A percentile compares a stretch with the other conserved stretches of the same genome.
These are phyloP conservation scores for Phialophora chinensis DNA, from an alignment of 2,329 filamentous ascomycete genomes.

Conservation along the genomic window DNA sequence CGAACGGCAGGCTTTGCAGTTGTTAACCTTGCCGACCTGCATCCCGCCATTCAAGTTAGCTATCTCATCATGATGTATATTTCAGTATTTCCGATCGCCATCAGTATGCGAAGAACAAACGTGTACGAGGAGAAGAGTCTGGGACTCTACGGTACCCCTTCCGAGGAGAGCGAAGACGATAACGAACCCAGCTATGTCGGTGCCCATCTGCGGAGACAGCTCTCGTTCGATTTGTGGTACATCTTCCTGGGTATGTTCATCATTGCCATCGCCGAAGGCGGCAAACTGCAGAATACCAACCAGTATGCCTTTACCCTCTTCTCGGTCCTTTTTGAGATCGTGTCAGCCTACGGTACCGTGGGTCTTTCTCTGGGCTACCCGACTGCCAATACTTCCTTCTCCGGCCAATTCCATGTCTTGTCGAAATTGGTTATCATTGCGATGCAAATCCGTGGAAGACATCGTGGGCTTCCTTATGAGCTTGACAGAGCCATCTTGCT, in stretches of 20 bases:
- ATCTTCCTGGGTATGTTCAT: conserved; percentile 93
- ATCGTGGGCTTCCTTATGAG: conserved; percentile 70
- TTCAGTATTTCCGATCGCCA: conserved; percentile 65
- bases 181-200: conserved; percentile 81
- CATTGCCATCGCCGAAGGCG: conserved; percentile 85
- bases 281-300: conserved; percentile 66
- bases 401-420: conserved; percentile 76
- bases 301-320: conserved; percentile 70
- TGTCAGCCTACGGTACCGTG: conserved; percentile 93
- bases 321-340: conserved; percentile 77
- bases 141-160: conserved; percentile 73
- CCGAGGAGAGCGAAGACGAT: conserved; percentile 61
- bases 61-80: conserved; percentile 72
- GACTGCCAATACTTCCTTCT: conserved; percentile 77
- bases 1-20: conserved; percentile 89
- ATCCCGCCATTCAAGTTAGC: conserved; percentile 81
- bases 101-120: conserved; percentile 65
- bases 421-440: conserved; percentile 70
- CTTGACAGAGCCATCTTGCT: conserved; percentile 73
- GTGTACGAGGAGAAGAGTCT: conserved; percentile 68
- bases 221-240: conserved; percentile 98
- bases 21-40: conserved; percentile 76
- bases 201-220: conserved; percentile 86
- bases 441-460: conserved; percentile 69
- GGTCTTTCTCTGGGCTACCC: conserved; percentile 86